These are phyloP conservation scores for Candida coquimbonensis DNA, from an alignment of 805 yeast genomes.

Conservation along the genomic window DNA sequence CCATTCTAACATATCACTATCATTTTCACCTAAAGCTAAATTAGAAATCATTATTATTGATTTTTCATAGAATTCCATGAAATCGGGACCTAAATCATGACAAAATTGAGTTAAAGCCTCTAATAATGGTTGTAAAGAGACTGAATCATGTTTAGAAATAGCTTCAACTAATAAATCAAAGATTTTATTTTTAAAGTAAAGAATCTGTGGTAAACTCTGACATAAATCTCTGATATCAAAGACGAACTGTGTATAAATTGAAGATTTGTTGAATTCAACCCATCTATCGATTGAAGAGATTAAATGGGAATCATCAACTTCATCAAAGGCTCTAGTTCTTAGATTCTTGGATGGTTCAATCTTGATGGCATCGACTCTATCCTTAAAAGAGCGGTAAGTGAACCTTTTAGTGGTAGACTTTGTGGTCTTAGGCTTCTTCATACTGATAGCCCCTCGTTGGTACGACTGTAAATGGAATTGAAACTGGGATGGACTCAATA, in stretches of 20 bases:
- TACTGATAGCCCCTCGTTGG: too few species aligned
- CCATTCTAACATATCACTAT: slow-evolving; percentile 68
- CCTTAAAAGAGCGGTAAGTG: slow-evolving; percentile 71
- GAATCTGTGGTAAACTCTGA: slow-evolving; percentile 72
- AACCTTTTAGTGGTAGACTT: slow-evolving; percentile 46
- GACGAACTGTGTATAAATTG: slow-evolving; percentile 57
- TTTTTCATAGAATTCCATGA: slow-evolving; percentile 57
- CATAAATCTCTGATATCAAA: slow-evolving; percentile 45
- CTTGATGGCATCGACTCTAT: slow-evolving; percentile 73
- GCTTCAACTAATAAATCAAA: slow-evolving; percentile 43
- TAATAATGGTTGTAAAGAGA: slow-evolving; percentile 72
- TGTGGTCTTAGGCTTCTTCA: slow-evolving; percentile 28
- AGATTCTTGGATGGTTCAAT: slow-evolving; percentile 67
- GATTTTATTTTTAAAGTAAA: slow-evolving; percentile 62
- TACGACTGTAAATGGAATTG: too few species aligned
- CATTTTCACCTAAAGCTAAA: slow-evolving; percentile 42
- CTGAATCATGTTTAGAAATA: slow-evolving; percentile 50
- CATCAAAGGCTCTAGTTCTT: slow-evolving; percentile 55
- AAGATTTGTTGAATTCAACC: slow-evolving; percentile 79
- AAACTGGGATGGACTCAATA: too few species aligned
- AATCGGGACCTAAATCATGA: slow-evolving; percentile 90
- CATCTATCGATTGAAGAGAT: slow-evolving; percentile 75
- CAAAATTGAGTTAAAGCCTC: slow-evolving; percentile 81
- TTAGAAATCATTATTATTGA: slow-evolving; percentile 45
- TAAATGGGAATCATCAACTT: slow-evolving; percentile 73